Evolutionary conservation across 1,139 yeast species (phyloP), one percentile per base, ranked within the genome.

Genomic region (Saccharomyces hybrid): DNA sequence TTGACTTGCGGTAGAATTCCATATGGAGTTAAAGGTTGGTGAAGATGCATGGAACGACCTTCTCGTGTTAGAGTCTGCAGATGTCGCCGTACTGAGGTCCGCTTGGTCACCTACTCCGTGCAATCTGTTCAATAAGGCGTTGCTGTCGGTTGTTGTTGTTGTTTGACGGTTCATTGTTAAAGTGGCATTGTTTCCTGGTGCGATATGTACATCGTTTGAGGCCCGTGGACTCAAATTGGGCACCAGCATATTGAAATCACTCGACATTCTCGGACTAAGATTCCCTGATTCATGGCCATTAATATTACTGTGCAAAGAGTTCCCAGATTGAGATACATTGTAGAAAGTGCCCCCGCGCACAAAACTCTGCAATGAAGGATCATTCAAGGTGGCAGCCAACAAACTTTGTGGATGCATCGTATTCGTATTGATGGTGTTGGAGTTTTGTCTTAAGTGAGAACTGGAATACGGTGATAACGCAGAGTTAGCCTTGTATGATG

Each of bases 11-110:
- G 55, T 52, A 8, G 57, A 42, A 41, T 62, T 61, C 65, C 65
- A 62, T 42, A 60, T 53, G 50, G 57, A 59, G 50, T 57, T 61
- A 29, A 61, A 61, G 11, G 60, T 56, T 32, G 65, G 62, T 2
- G 65, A 55, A 25, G 54, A 38, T 5, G 51, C 26, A 27, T 49
- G 48, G 16, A 28, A 34, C 14, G 52, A 29, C 9, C 41, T 34
- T n/a, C 47, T 26, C 26, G 38, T 28, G 29, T 49, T 41, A 41
- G 44, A 26, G 7, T 32, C 46, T 31, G 34, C 34, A n/a, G n/a
- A n/a, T n/a, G n/a, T n/a, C n/a, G n/a, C n/a, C n/a, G n/a, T n/a
- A n/a, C n/a, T n/a, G n/a, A n/a, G n/a, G n/a, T n/a, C n/a, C n/a
- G n/a, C n/a, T n/a, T n/a, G n/a, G n/a, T n/a, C n/a, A n/a, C n/a